phyloP scores from a whole-genome alignment of 441 rosid species.

The Mallotus japonicus region DNA sequence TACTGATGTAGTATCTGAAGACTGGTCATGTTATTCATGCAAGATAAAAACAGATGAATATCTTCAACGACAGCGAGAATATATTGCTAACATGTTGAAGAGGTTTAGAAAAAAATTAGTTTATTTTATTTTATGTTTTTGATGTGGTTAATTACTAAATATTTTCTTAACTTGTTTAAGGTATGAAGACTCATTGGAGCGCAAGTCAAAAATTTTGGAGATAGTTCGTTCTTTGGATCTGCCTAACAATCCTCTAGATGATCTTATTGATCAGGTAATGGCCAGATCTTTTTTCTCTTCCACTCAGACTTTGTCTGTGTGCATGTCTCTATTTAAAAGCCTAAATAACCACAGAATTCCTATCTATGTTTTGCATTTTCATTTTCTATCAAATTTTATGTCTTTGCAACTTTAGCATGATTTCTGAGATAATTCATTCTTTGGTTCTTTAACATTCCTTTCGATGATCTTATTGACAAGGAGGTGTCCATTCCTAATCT shows the following conservation, averaged over 20 bases:
- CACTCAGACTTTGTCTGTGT: not conserved
- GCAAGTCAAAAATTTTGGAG: constrained; percentile 86
- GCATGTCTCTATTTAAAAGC: no score
- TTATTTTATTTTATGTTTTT: constrained; percentile 16
- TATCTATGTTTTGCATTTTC: no score
- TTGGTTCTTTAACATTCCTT: no score
- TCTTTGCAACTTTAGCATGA: no score
- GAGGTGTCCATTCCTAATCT: no score
- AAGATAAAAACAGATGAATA: constrained; percentile 94
- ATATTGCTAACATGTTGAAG: constrained; percentile 65
- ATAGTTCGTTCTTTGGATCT: constrained; percentile 86
- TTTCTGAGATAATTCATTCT: no score
- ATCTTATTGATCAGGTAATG: constrained; percentile 89
- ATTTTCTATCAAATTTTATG: no score
- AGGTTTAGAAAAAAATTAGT: constrained; percentile 43
- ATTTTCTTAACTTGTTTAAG: constrained; percentile 41
- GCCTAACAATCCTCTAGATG: constrained; percentile 98
- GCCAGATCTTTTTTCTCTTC: not conserved
- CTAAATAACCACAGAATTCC: no score
- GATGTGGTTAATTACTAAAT: constrained; percentile 13
- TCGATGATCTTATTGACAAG: no score
- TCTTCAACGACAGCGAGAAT: constrained; percentile 67
- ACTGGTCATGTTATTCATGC: constrained; percentile 95
- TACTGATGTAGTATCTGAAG: constrained; percentile 61
- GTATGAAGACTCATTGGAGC: constrained; percentile 84